Base-by-base conservation (phyloP, 2,329 filamentous ascomycete genomes). In the Botrytis sinoallii region DNA sequence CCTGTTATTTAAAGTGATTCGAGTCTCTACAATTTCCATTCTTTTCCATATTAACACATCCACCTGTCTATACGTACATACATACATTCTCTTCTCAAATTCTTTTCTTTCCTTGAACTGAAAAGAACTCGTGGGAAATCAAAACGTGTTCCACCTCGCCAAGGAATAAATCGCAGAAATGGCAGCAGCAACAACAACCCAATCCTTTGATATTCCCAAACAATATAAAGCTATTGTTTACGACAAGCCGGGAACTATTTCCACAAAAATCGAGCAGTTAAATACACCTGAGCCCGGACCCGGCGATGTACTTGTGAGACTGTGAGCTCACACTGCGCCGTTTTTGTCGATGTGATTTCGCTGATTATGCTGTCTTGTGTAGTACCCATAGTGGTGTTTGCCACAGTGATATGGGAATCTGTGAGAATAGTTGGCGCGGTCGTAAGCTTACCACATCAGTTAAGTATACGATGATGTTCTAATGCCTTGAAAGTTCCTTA, bases 181-280 rank as follows among this genome's bases (percentile, higher is more conserved):
- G 79, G 77, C 78, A 67, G 74, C 75, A 74, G 74, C 72, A 32
- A 29, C n/a, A n/a, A 75, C 74, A 25, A 29, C 74, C 46, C 70
- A 79, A 59, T 76, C 73, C 3, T 81, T 82, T 52, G 82, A 85
- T 46, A 83, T 87, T 38, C 86, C 90, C 7, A 85, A 86, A 78
- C 90, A 87, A 75, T 88, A 91, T 81, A 91, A 90, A 82, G 90
- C 89, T 55, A 82, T 83, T 74, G 83, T 92, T 73, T 92, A 91
- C 79, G 89, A 92, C 82, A 86, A 89, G 78, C 90, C 90, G 0
- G 90, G 90, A 67, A 86, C 84, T 4, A 85, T 92, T 75, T 91
- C 89, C 3, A 91, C 89, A 12, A 90, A 91, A 80, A 82, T 92
- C 65, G 86, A 88, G 74, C 88, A 88, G 74, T 81, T 91, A 66